Conservation (phyloP, 2,329 filamentous ascomycete species). For the Knoxdaviesia proteae region DNA sequence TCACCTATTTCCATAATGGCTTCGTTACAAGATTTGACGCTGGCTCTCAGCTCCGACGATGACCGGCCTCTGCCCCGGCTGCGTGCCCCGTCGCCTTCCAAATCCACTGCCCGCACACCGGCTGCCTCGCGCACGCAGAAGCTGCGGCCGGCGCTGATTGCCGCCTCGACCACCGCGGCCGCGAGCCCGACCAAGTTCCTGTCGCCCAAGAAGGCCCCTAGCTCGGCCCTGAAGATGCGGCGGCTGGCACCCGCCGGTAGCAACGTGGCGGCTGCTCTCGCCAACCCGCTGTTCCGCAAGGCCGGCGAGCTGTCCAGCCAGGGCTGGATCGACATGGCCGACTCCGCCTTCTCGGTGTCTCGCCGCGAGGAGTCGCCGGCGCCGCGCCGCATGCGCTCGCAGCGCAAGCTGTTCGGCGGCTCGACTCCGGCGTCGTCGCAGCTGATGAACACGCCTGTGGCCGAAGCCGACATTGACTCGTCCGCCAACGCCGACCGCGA, state of each 20-base stretch:
- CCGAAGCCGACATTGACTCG: not conserved
- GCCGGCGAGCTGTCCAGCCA: not conserved
- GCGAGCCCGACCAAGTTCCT: conserved; percentile 7
- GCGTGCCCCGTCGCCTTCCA: too few relatives aligned
- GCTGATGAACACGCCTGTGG: not conserved
- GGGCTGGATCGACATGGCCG: conserved; percentile 5
- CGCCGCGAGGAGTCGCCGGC: not conserved
- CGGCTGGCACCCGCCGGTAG: conserved; percentile 1
- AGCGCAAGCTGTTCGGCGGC: too few relatives aligned
- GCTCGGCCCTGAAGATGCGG: conserved; percentile 3
- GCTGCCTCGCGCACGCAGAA: too few relatives aligned
- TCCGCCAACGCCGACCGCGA: too few relatives aligned
- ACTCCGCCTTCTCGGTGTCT: not conserved
- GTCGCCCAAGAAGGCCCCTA: conserved; percentile 13
- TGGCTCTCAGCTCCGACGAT: too few relatives aligned
- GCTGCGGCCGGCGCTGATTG: too few relatives aligned
- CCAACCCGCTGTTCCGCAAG: conserved; percentile 4
- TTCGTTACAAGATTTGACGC: too few relatives aligned
- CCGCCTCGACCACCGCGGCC: too few relatives aligned
- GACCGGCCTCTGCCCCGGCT: too few relatives aligned
- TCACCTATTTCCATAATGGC: too few relatives aligned
- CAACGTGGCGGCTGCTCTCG: conserved; percentile 1
- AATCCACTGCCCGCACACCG: too few relatives aligned
- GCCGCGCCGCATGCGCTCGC: not conserved
- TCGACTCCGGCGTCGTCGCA: not conserved